These are phyloP conservation scores for Starmerella tilneyi DNA, from an alignment of 805 yeast species.

Conservation along the genomic window DNA sequence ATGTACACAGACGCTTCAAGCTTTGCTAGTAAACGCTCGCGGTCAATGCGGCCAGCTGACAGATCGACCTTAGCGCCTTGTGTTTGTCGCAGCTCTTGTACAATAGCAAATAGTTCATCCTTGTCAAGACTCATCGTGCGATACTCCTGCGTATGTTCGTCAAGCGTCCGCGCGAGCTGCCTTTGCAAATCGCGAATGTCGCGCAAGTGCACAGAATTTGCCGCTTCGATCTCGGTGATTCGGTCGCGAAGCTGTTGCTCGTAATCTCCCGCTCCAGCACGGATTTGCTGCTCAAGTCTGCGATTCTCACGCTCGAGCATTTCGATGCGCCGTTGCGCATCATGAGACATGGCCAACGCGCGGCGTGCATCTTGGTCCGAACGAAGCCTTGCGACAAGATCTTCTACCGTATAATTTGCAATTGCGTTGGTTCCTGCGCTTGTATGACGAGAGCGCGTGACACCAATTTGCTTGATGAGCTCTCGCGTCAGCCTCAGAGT, in stretches of 20 bases:
- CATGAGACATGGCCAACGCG: constrained; percentile 51
- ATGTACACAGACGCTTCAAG: constrained; percentile 22
- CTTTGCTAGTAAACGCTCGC: constrained; percentile 28
- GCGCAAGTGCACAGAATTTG: constrained; percentile 50
- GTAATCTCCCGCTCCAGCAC: constrained; percentile 68
- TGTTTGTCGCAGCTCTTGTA: constrained; percentile 35
- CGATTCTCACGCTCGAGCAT: constrained; percentile 50
- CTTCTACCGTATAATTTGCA: constrained; percentile 65
- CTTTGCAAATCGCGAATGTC: constrained; percentile 48
- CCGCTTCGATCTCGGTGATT: constrained; percentile 50
- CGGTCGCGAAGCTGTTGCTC: constrained; percentile 52
- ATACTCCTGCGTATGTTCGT: constrained; percentile 29
- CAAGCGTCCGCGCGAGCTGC: constrained; percentile 55
- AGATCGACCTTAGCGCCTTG: constrained; percentile 11
- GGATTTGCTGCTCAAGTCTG: constrained; percentile 38
- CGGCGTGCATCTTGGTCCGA: constrained; percentile 79
- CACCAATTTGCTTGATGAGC: constrained; percentile 42
- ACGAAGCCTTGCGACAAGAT: constrained; percentile 57
- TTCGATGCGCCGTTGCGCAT: constrained; percentile 41
- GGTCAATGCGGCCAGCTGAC: constrained; percentile 28
- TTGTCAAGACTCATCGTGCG: constrained; percentile 42
- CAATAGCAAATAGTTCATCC: constrained; percentile 52
- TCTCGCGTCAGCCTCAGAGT: constrained; percentile 55
- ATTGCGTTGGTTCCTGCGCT: constrained; percentile 34
- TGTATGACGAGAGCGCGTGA: constrained; percentile 35